Percentiles rank a stretch among this genome's conserved stretches.
Evolutionary conservation across 805 yeast genomes (phyloP).

Genomic region (Jamesozyma jinghongensis): DNA sequence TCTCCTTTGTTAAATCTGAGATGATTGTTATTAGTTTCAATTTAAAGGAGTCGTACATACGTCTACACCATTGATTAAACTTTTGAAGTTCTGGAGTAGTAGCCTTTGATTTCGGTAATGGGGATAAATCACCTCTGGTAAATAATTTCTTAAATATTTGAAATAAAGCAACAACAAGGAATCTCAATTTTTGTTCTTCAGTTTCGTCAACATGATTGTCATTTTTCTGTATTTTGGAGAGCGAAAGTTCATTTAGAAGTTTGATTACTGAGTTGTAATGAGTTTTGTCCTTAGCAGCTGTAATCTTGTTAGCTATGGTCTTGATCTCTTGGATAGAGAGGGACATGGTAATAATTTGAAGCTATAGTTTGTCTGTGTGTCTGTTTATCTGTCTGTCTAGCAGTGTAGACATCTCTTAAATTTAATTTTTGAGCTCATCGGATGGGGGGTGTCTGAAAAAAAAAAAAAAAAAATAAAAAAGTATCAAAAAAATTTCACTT

Average conservation of each 20-base stretch:
- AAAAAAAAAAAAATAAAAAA: too few relatives aligned
- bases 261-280: slow-evolving; percentile 28
- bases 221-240: slow-evolving; percentile 1
- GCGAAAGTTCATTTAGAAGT: slow-evolving; percentile 17
- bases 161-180: slow-evolving; percentile 24
- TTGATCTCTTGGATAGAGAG: slow-evolving; percentile 23
- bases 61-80: slow-evolving; percentile 55
- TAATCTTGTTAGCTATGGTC: slow-evolving; percentile 20
- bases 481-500: too few relatives aligned
- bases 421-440: too few relatives aligned
- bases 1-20: slow-evolving; percentile 32
- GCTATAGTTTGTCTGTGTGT: too few relatives aligned
- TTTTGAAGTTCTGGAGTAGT: slow-evolving; percentile 8
- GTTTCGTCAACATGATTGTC: slow-evolving; percentile 7
- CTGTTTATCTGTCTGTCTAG: too few relatives aligned
- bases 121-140: slow-evolving; percentile 24
- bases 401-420: too few relatives aligned
- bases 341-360: not conserved
- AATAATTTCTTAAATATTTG: slow-evolving; percentile 29
- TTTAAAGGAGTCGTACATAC: slow-evolving; percentile 49
- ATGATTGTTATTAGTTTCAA: slow-evolving; percentile 36
- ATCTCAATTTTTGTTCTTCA: slow-evolving; percentile 20
- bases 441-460: too few relatives aligned
- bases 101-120: slow-evolving; percentile 18
- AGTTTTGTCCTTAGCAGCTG: slow-evolving; percentile 21